Evolutionary conservation across 1,284 basidiomycete species (phyloP).

Genomic region (Rhizoctonia solani): DNA sequence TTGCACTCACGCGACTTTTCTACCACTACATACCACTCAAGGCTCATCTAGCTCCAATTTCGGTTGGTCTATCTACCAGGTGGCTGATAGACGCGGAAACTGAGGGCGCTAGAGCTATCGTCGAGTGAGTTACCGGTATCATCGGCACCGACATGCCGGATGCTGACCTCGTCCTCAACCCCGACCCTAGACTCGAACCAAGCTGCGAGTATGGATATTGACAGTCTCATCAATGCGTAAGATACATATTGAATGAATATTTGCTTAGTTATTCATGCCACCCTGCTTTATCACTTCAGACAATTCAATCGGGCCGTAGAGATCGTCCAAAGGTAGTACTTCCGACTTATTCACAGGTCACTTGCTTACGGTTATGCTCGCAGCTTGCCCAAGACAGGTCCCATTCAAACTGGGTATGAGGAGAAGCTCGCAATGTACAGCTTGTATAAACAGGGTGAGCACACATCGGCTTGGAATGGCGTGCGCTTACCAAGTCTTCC

Average conservation of each 20-base stretch:
- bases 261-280: background rate
- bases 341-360: background rate
- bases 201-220: constrained; percentile 30
- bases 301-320: constrained; percentile 95
- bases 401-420: constrained; percentile 95
- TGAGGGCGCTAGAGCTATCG: background rate
- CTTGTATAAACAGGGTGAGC: constrained; percentile 87
- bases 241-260: background rate
- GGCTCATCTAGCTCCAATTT: background rate
- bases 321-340: constrained; percentile 73
- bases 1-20: constrained; percentile 27
- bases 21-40: background rate
- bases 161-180: constrained; percentile 3
- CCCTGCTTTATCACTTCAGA: constrained; percentile 40
- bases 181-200: constrained; percentile 1
- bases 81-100: background rate
- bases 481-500: constrained; percentile 34
- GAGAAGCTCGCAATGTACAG: constrained; percentile 96
- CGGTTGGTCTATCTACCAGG: background rate
- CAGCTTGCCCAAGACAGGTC: constrained; percentile 86
- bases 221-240: constrained; percentile 37
- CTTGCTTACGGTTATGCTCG: background rate
- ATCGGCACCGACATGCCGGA: constrained; percentile 1
- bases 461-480: constrained; percentile 35
- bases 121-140: background rate